Evolutionary conservation across 225 moss, liverwort and hornwort genomes (phyloP).

Genomic region (Ulota crispa): DNA sequence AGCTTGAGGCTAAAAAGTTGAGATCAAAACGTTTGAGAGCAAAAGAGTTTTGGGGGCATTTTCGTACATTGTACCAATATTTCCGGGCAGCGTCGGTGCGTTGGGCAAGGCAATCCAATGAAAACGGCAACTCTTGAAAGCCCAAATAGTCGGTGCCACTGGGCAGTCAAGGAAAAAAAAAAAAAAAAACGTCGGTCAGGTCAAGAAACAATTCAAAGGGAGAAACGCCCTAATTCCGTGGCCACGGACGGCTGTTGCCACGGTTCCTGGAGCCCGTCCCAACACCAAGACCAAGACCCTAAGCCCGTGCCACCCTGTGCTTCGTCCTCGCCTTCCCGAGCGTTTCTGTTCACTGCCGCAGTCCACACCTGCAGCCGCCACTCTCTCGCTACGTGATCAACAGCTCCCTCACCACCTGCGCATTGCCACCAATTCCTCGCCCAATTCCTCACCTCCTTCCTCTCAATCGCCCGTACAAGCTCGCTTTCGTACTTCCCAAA

Average conservation of each 20-base stretch:
- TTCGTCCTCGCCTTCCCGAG: not conserved
- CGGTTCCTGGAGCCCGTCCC: constrained; percentile 8
- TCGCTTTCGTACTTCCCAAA: not conserved
- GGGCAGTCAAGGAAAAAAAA: not conserved
- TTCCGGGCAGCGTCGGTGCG: not conserved
- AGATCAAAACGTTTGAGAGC: no score
- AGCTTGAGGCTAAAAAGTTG: no score
- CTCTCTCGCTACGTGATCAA: not conserved
- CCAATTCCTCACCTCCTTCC: constrained; percentile 16
- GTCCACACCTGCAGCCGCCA: not conserved
- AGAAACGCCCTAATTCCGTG: not conserved
- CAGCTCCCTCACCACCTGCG: not conserved
- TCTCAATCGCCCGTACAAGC: not conserved
- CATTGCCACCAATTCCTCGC: not conserved
- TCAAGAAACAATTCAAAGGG: no score
- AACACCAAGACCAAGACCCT: not conserved
- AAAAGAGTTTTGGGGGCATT: no score
- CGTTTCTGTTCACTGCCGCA: not conserved
- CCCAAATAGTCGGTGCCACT: not conserved
- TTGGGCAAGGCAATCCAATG: not conserved
- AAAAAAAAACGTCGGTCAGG: no score
- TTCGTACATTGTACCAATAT: no score
- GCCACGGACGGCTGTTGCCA: not conserved
- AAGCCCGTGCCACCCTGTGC: not conserved
- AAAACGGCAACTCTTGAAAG: not conserved